Base-by-base conservation (phyloP, 2,329 filamentous ascomycete genomes). In the Atkinsonella hypoxylon region DNA sequence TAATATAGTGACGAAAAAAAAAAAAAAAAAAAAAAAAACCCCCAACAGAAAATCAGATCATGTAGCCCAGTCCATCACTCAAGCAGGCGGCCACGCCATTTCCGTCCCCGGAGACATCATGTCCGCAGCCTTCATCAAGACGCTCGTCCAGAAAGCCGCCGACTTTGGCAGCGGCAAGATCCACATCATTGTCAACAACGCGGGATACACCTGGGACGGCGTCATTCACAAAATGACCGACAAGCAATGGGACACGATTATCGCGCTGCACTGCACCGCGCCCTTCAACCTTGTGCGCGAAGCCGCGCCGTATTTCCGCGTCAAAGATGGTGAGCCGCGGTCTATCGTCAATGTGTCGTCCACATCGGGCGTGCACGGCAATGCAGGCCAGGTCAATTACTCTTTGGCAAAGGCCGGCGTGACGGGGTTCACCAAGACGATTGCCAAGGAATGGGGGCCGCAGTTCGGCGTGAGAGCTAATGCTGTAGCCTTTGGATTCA, bases 141-240 rank as follows among this genome's bases (percentile, higher is more conserved):
- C 74, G 10, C 77, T 95, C n/a, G 81, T 95, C 26, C 74, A 82
- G 62, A 79, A 82, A 61, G 77, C 88, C 0, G 89, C 87, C 1
- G 83, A 83, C 45, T 94, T 95, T 62, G 89, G 89, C 52, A 73
- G 77, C 56, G 89, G 88, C 61, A 94, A 94, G 74, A 89, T 95
- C 55, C 85, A 95, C 67, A 85, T 93, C 64, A 84, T 95, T 51
- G 86, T 95, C 53, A 94, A 95, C 69, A 95, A 95, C 65, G 89
- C 89, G 0, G 89, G 88, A 41, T 94, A 88, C 69, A 95, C 89
- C 1, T 95, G 89, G 87, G 89, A 95, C 66, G 89, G 85, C 7
- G 88, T 94, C 39, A 89, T 94, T 57, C 87, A 94, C 75, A 94
- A 93, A 76, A 91, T 89, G 75, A 86, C 83, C 15, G 87, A 94